phyloP scores from a whole-genome alignment of 352 stramenopile species.

The Pythium insidiosum region DNA sequence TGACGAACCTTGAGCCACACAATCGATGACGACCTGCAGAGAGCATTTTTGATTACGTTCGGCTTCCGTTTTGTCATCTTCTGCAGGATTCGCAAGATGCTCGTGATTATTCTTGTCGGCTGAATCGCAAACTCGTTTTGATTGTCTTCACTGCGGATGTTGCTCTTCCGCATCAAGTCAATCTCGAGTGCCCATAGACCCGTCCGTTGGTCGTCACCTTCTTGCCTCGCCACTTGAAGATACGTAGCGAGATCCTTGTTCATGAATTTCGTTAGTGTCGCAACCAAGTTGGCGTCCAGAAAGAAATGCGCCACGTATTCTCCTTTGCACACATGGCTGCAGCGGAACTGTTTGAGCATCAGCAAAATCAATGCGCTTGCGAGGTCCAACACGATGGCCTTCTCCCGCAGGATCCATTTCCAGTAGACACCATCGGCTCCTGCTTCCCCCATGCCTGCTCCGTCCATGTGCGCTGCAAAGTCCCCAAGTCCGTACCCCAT shows the following conservation, averaged over 20 bases:
- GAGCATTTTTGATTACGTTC: slow-evolving; percentile 76
- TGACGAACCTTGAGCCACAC: slow-evolving; percentile 65
- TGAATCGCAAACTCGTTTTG: slow-evolving; percentile 64
- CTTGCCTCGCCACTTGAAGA: slow-evolving; percentile 57
- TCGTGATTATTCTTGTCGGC: slow-evolving; percentile 64
- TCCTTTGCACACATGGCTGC: slow-evolving; percentile 62
- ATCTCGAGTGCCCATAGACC: slow-evolving; percentile 57
- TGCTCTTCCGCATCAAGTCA: slow-evolving; percentile 41
- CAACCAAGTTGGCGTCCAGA: slow-evolving; percentile 61
- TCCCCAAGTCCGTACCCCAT: slow-evolving; percentile 33
- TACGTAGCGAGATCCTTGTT: slow-evolving; percentile 81
- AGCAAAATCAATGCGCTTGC: slow-evolving; percentile 53
- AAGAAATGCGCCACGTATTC: slow-evolving; percentile 82
- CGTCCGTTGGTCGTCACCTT: slow-evolving; percentile 33
- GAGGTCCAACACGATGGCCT: slow-evolving; percentile 68
- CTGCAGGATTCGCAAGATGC: slow-evolving; percentile 68
- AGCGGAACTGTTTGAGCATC: slow-evolving; percentile 73
- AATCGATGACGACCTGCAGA: slow-evolving; percentile 66
- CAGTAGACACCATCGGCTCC: slow-evolving; percentile 63
- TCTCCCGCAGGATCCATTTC: slow-evolving; percentile 81
- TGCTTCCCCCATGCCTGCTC: too few relatives aligned
- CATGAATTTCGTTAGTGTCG: slow-evolving; percentile 80
- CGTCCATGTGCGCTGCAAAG: slow-evolving; percentile 25
- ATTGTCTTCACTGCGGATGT: slow-evolving; percentile 53
- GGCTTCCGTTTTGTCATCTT: slow-evolving; percentile 82